A percentile compares a stretch with the other conserved stretches of the same genome.
phyloP scores from a whole-genome alignment of 108 stramenopile species.

The Nannochloropsis salina region DNA sequence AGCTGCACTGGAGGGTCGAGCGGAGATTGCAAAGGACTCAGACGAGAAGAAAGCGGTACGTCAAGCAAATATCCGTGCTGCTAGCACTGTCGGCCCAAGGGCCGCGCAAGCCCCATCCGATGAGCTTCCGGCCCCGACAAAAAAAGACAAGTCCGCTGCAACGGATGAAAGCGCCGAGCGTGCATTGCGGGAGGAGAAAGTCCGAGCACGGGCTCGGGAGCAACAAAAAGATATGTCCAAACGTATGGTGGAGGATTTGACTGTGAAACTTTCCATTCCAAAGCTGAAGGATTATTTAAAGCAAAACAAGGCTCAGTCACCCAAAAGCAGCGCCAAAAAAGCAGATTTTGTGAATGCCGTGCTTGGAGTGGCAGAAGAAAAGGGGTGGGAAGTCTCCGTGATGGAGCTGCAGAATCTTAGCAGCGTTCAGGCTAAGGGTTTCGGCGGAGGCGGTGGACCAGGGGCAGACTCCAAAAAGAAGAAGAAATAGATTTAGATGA shows the following conservation, averaged over 20 bases:
- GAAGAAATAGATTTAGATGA: background rate
- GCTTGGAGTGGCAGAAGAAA: background rate
- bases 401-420: conserved; percentile 17
- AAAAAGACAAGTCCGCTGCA: background rate
- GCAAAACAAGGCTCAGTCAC: background rate
- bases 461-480: background rate
- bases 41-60: background rate
- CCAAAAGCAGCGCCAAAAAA: background rate
- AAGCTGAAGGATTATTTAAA: conserved; percentile 8
- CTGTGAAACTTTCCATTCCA: background rate
- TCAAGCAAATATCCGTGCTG: background rate
- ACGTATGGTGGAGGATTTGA: background rate
- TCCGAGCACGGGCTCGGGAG: background rate
- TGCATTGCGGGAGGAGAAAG: background rate
- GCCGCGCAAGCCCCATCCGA: background rate
- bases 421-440: background rate
- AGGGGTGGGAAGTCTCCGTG: background rate
- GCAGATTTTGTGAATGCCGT: conserved; percentile 6
- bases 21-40: background rate
- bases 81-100: background rate
- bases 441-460: background rate
- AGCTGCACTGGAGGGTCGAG: background rate
- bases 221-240: background rate
- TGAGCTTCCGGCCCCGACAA: background rate
- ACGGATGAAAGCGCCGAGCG: background rate